Evolutionary conservation across 2,329 filamentous ascomycete genomes (phyloP), one percentile per base, ranked within the genome.

Genomic region (Paramyrothecium roridum): DNA sequence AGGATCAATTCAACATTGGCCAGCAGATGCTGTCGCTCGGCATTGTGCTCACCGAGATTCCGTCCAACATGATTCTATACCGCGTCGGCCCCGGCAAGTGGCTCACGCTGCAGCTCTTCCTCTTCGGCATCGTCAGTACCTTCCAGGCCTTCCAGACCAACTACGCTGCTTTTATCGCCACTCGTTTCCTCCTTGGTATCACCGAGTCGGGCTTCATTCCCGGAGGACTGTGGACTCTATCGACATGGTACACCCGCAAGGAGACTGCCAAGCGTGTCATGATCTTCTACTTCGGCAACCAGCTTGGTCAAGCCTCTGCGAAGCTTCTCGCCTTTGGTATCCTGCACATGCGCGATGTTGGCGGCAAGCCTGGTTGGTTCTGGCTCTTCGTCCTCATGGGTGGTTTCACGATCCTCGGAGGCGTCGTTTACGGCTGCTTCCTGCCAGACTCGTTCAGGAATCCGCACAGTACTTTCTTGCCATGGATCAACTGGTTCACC

Each of bases 341-440:
- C 37, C 70, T 84, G 22, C 76, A 79, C 54, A 76, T 84, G 70
- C 66, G 73, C 8, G 80, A 79, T 1, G 71, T 76, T 1, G 72
- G 68, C 2, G 77, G 76, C 8, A 69, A 77, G 53, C 63, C 76
- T 0, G 81, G 81, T n/a, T 84, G 81, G 81, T 78, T 80, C 59
- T 84, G 81, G 81, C 70, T 84, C 2, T 84, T 83, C 59, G 64
- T 70, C 12, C 66, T 83, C 26, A 81, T 82, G 72, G 81, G 80
- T 1, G 63, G 70, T 16, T 82, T 84, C 58, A 83, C 80, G n/a
- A 63, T 82, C 12, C 54, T 73, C 13, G 67, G 67, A 23, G 75
- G 76, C 30, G 63, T 76, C 54, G 56, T 80, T 22, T 66, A 77
- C 3, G 74, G 76, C 3, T 70, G 74, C 52, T 73, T 69, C 52